These are phyloP conservation scores for Yamadazyma akitaensis DNA, from an alignment of 805 yeast species.

Conservation along the genomic window DNA sequence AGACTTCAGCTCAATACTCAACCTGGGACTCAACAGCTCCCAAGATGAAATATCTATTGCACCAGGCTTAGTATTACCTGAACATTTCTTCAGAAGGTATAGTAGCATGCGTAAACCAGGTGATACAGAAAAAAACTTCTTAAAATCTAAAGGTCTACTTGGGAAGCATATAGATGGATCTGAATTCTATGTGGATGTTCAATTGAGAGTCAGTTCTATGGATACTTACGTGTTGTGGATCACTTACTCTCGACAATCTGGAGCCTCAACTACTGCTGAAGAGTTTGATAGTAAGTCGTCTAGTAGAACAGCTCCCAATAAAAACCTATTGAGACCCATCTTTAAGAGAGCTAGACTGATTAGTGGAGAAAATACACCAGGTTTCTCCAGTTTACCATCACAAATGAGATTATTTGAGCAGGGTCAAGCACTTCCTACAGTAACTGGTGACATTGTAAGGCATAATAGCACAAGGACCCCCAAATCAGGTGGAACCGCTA, in stretches of 20 bases:
- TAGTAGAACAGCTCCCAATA: background rate
- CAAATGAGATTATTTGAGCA: conserved; percentile 47
- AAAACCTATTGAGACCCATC: conserved; percentile 5
- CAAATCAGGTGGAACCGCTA: background rate
- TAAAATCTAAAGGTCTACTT: conserved; percentile 61
- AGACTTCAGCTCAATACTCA: conserved; percentile 48
- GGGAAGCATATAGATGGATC: conserved; percentile 74
- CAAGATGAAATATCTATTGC: conserved; percentile 20
- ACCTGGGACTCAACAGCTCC: conserved; percentile 33
- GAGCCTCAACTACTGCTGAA: background rate
- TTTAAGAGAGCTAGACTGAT: conserved; percentile 16
- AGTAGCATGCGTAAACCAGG: conserved; percentile 37
- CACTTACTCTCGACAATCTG: conserved; percentile 61
- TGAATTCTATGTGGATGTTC: conserved; percentile 66
- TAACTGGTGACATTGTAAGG: conserved; percentile 28
- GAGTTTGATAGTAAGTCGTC: background rate
- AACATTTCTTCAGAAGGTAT: conserved; percentile 79
- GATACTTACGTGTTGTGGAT: conserved; percentile 75
- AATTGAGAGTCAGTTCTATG: conserved; percentile 63
- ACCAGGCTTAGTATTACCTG: conserved; percentile 83
- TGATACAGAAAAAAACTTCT: conserved; percentile 37
- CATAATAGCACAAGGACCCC: conserved; percentile 31
- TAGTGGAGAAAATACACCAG: conserved; percentile 7
- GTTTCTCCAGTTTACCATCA: conserved; percentile 43
- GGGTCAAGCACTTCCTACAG: conserved; percentile 18